Conservation (phyloP, 352 stramenopile species). For the Blastocystis sp. region DNA sequence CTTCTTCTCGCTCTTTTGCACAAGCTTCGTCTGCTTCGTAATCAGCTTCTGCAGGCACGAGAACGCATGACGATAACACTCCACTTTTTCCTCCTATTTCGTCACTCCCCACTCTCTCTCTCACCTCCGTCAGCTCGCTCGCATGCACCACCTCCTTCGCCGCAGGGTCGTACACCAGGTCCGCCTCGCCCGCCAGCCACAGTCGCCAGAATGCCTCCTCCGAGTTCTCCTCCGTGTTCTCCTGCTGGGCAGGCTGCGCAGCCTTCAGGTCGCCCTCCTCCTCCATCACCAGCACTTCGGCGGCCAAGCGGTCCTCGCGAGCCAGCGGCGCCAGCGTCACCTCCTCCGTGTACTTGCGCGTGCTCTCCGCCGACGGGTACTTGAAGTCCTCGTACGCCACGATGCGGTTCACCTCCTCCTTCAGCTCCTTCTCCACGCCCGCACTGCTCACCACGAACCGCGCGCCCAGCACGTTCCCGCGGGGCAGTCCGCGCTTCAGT, state of each 20-base stretch:
- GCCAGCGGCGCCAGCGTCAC: neutral
- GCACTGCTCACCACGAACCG: neutral
- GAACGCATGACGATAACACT: neutral
- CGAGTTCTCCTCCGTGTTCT: neutral
- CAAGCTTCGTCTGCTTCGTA: conserved; percentile 14
- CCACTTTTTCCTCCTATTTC: neutral
- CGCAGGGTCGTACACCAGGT: neutral
- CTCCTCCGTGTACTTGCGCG: neutral
- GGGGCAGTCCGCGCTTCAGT: conserved; percentile 71
- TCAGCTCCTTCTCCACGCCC: neutral
- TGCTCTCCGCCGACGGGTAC: neutral
- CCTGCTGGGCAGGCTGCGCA: neutral
- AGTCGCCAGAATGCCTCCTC: neutral
- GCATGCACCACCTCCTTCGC: neutral
- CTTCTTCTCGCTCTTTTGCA: neutral
- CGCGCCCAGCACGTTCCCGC: neutral
- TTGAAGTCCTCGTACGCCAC: neutral
- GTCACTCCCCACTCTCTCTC: neutral
- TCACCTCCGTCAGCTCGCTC: neutral
- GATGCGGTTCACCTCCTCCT: neutral
- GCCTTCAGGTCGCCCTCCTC: neutral
- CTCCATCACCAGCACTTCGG: conserved; percentile 6
- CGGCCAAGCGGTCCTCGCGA: neutral
- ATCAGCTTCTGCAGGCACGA: conserved; percentile 1
- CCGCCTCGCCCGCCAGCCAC: neutral